Conservation (phyloP, 768 basidiomycete species). For the Boletus rubescentipes region DNA sequence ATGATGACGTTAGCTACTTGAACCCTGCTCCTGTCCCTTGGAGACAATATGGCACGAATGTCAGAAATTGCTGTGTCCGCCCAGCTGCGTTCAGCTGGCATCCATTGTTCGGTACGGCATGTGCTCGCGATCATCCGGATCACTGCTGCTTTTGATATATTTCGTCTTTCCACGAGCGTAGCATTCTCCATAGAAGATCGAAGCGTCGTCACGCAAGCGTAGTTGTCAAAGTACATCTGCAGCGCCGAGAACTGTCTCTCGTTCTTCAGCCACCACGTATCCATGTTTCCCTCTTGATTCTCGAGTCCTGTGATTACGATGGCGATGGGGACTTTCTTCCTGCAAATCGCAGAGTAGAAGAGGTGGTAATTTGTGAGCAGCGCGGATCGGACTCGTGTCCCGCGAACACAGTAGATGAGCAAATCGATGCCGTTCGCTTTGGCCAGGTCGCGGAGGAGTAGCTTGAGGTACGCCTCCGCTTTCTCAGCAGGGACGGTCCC, state of each 20-base stretch:
- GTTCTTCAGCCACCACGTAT: constrained; percentile 31
- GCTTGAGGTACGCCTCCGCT: constrained; percentile 29
- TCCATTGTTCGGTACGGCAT: constrained; percentile 25
- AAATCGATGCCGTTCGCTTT: constrained; percentile 18
- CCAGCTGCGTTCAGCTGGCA: constrained; percentile 24
- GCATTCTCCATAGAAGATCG: constrained; percentile 5
- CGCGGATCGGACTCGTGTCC: constrained; percentile 17
- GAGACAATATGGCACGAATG: constrained; percentile 17
- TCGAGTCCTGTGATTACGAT: constrained; percentile 42
- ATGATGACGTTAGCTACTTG: constrained; percentile 22
- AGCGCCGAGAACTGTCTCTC: constrained; percentile 26
- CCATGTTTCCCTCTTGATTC: constrained; percentile 29
- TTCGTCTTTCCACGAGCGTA: constrained; percentile 14
- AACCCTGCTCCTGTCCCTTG: background rate
- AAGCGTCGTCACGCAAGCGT: constrained; percentile 41
- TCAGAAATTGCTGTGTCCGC: constrained; percentile 20
- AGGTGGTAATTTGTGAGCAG: constrained; percentile 37
- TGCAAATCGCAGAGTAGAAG: constrained; percentile 41
- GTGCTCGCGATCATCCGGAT: constrained; percentile 20
- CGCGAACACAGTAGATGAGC: constrained; percentile 32
- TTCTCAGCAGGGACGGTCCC: constrained; percentile 24
- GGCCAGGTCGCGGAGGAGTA: constrained; percentile 22
- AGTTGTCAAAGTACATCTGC: constrained; percentile 34
- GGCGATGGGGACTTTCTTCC: constrained; percentile 37
- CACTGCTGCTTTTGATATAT: constrained; percentile 22